Base-by-base conservation (phyloP, 1,139 yeast genomes). In the Geotrichum reessii region DNA sequence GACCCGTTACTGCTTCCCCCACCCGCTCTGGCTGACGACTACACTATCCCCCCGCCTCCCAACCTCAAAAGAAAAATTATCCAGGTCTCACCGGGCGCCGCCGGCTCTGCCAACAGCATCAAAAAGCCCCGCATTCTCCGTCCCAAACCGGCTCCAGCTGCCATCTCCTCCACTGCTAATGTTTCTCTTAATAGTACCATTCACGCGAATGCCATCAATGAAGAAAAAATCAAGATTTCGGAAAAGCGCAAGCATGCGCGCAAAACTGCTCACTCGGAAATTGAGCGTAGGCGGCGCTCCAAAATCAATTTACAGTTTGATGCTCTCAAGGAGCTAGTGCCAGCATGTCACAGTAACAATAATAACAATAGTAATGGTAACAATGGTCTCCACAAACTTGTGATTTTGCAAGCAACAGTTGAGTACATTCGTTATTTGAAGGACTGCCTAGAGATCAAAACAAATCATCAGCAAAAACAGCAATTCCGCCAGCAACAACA, bases 301-400 rank as follows among this genome's bases (percentile, higher is more conserved):
- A 86, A 87, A 69, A 86, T 88, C 75, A 88, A 88, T 71, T 77
- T 92, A 60, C 95, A 88, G 70, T 88, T 87, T 69, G 95, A 87
- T 67, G 91, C 93, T 1, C 77, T 88, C 62, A 86, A 88, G 68
- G 84, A 80, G 65, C 74, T 88, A 56, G 85, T 88, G 22, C 96
- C 96, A 1, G 92, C 95, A 12, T 88, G 95, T 70, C 27, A 44
- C 28, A 50, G 28, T 44, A 37, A 51, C 47, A 25, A 25, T 11
- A 25, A 56, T 57, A 25, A 51, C 21, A 48, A 75, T 17, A 24
- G 42, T 21, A 37, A 28, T 11, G 28, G 24, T n/a, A 51, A 71
- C 57, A 86, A 83, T 61, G 87, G 88, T 9, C 85, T 88, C 83
- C 90, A 88, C 73, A 88, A 88, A 71, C 78, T 88, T 62, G 88